Base-by-base conservation (phyloP, 306 rosid genomes). In the Vachellia collinsii region DNA sequence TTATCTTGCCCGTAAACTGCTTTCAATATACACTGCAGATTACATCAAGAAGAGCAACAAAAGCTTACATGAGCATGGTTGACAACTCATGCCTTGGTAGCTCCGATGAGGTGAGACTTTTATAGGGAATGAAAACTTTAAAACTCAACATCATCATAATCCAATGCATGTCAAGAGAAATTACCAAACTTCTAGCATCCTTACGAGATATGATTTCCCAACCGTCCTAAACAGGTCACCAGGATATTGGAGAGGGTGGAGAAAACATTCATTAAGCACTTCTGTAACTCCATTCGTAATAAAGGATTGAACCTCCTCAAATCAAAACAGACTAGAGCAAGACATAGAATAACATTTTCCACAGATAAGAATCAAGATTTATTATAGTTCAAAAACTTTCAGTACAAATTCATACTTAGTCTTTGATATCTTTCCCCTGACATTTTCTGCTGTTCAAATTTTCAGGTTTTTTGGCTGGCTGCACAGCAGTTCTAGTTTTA, bases 391-490 rank as follows among this genome's bases (percentile, higher is more conserved):
- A 38, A 53, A 66, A 12, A 54, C n/a, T 17, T 11, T 44, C 43
- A 61, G 17, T 19, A 50, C 25, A 25, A 61, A 43, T 12, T 67
- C 7, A 17, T 65, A 12, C 29, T 10, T 56, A 46, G 58, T 1
- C 19, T 39, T 34, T 29, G 54, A 7, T 65, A 20, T 59, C 66
- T 70, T 53, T 42, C 56, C 34, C 42, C 62, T 78, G 38, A 75
- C 51, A 51, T 37, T 75, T 11, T 46, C 47, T 41, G 8, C 51
- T 61, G 34, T 23, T 36, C 71, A 79, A 70, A 75, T 50, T n/a
- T 64, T 23, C 88, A 92, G 94, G 95, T 76, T 90, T 86, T 81
- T 86, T 88, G 70, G 90, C 91, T 70, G 97, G 97, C 29, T 89
- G 93, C 87, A 13, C 85, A 48, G 64, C 69, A 29, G 87, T 94